Evolutionary conservation across 306 rosid species (phyloP), one percentile per base, ranked within the genome.

Genomic region (Sesbania bispinosa): DNA sequence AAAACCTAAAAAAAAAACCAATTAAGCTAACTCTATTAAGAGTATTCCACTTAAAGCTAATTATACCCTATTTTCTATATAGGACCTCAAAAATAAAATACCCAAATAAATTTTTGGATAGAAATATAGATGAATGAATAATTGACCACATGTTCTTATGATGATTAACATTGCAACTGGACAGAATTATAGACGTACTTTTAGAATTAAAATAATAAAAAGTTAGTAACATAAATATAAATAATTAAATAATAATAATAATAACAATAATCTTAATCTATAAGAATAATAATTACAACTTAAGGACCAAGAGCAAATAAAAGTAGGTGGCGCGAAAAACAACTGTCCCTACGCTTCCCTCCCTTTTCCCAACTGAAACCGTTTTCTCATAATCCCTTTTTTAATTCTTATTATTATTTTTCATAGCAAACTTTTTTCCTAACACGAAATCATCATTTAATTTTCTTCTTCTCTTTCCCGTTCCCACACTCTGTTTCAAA

Each of bases 311-410:
- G 60, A 48, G 10, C 47, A 55, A 69, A 63, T 42, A 64, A 42
- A 48, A 80, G 79, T 72, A 70, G 93, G 88, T 83, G 95, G 97
- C 97, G 95, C 90, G 84, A 86, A 85, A 35, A 86, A 62, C 69
- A 85, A 81, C 80, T 6, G 75, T 38, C 73, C 74, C 81, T 15
- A 66, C 72, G 29, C 20, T 60, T 71, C 66, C 73, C 82, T 21
- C 69, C 58, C 26, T 67, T 58, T 83, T 69, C 62, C 64, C 68
- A 77, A 85, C 89, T 19, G 82, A 81, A 88, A 81, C 88, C 84
- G 90, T 85, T 84, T 83, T 62, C 46, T 73, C 33, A 14, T 58
- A 24, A 51, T 59, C 43, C n/a, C 1, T 7, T 69, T 43, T 64
- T 54, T 46, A 36, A 29, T 71, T 42, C 46, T 27, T 21, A 10